These are phyloP conservation scores for Rhizoclosmatium globosum DNA, from an alignment of 192 early-diverging fungal species.

Conservation along the genomic window DNA sequence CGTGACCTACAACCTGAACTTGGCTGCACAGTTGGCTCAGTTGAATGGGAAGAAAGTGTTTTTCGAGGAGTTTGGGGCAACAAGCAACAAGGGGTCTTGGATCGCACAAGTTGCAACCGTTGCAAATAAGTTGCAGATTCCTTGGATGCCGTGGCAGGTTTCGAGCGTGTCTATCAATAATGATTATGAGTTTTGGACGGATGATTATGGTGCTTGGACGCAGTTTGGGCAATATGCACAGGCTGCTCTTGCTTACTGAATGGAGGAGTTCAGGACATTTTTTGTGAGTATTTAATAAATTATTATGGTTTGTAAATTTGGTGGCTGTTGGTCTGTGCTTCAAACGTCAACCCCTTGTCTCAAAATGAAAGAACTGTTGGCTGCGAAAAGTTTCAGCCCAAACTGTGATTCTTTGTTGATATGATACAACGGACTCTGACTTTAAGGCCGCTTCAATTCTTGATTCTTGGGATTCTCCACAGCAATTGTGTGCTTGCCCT, in stretches of 20 bases:
- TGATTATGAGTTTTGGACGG: slow-evolving; percentile 41
- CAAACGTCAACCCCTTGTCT: no score
- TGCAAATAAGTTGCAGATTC: slow-evolving; percentile 20
- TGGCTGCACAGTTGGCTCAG: background rate
- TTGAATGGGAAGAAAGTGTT: background rate
- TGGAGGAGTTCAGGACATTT: no score
- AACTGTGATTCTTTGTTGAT: no score
- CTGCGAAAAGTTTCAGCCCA: no score
- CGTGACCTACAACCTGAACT: background rate
- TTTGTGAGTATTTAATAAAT: no score
- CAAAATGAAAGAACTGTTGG: no score
- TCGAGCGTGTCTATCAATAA: background rate
- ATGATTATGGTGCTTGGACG: slow-evolving; percentile 10
- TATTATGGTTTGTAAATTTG: no score
- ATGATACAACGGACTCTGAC: no score
- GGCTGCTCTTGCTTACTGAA: background rate
- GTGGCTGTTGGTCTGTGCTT: no score
- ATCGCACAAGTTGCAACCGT: slow-evolving; percentile 4
- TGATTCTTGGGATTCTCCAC: no score
- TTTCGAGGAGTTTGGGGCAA: slow-evolving; percentile 28
- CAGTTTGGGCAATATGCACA: slow-evolving; percentile 3
- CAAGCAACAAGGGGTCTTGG: slow-evolving; percentile 6
- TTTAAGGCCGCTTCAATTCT: no score
- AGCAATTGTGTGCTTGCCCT: no score
- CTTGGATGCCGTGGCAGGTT: slow-evolving; percentile 35